Conservation (phyloP, 805 yeast species). For the Cyberlindnera suaveolens region DNA sequence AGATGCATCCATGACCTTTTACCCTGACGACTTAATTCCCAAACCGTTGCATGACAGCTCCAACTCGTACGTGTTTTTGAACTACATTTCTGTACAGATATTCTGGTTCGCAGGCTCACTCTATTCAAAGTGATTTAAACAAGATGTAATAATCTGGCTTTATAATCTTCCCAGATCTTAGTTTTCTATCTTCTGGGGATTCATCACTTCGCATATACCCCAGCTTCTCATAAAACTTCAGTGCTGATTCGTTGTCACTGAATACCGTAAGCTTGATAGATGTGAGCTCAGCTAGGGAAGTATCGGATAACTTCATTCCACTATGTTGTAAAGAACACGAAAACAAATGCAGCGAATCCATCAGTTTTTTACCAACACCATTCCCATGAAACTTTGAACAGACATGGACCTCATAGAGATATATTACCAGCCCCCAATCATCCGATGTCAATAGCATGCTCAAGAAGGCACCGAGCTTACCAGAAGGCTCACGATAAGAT, state of each 20-base stretch:
- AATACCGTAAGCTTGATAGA: constrained; percentile 42
- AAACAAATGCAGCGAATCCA: constrained; percentile 30
- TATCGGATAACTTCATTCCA: neutral
- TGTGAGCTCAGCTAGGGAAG: constrained; percentile 4
- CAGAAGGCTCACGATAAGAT: constrained; percentile 2
- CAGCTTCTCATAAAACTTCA: constrained; percentile 35
- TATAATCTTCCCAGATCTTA: constrained; percentile 34
- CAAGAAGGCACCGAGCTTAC: constrained; percentile 33
- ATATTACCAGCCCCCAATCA: constrained; percentile 34
- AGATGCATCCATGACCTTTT: too few species aligned
- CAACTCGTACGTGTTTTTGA: too few species aligned
- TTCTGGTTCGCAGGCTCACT: too few species aligned
- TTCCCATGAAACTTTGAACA: constrained; percentile 27
- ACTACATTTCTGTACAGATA: too few species aligned
- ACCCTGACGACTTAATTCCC: too few species aligned
- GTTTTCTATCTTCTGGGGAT: constrained; percentile 38
- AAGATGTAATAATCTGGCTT: constrained; percentile 40
- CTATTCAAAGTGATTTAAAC: constrained; percentile 4
- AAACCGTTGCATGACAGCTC: too few species aligned
- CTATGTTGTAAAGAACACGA: constrained; percentile 13
- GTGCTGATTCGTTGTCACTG: constrained; percentile 35
- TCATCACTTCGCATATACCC: constrained; percentile 34
- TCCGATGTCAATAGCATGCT: constrained; percentile 41
- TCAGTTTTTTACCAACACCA: constrained; percentile 34
- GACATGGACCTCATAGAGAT: constrained; percentile 54